Evolutionary conservation across 208 protist genomes (phyloP).

Genomic region (Leishmania major): DNA sequence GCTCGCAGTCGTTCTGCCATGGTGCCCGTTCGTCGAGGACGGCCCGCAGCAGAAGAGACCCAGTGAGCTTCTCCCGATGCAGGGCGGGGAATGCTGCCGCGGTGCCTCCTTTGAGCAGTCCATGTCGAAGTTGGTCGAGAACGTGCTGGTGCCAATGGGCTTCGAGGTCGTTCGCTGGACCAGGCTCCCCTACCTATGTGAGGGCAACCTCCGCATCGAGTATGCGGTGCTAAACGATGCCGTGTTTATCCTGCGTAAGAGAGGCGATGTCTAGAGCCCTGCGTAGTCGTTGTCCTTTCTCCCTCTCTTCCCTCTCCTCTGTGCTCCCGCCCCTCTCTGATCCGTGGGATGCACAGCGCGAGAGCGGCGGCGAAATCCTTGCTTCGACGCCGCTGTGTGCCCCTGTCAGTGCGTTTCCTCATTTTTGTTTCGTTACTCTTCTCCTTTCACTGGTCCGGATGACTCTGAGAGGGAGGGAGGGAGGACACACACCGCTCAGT

Average conservation of each 20-base stretch:
- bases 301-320: too few relatives aligned
- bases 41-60: conserved; percentile 55
- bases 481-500: neutral
- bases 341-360: neutral
- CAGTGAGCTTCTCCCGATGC: conserved; percentile 73
- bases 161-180: conserved; percentile 87
- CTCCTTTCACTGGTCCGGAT: neutral
- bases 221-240: conserved; percentile 83
- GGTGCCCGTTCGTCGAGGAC: conserved; percentile 89
- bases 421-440: neutral
- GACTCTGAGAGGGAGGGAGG: neutral
- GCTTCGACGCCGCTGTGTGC: neutral
- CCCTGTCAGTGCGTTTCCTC: neutral
- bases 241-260: conserved; percentile 64
- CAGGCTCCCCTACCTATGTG: conserved; percentile 81
- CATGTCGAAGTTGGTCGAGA: conserved; percentile 63
- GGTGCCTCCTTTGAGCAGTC: conserved; percentile 78
- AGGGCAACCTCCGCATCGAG: conserved; percentile 74
- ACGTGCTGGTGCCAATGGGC: conserved; percentile 73
- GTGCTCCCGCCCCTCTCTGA: neutral
- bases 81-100: conserved; percentile 74
- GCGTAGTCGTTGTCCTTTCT: neutral
- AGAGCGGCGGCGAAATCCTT: neutral
- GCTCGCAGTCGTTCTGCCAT: conserved; percentile 85
- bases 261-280: neutral